Conservation (phyloP, 441 rosid species). For the Erysimum cheiri region DNA sequence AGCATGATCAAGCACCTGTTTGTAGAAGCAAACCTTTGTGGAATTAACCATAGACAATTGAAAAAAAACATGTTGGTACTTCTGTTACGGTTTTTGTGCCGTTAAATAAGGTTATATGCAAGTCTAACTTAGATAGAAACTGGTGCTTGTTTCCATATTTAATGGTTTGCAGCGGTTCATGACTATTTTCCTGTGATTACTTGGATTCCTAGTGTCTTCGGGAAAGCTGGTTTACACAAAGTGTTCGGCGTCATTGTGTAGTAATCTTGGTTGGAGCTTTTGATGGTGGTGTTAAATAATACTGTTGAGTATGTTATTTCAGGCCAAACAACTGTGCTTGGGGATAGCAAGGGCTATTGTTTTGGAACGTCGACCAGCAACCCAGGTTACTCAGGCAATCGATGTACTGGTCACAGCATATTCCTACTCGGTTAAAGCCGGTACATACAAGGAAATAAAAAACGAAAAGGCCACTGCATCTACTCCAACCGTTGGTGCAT, state of each 20-base stretch:
- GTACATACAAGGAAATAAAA: constrained; percentile 69
- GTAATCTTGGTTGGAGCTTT: constrained; percentile 25
- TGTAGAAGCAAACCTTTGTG: constrained; percentile 5
- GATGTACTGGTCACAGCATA: constrained; percentile 81
- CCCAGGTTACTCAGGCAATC: constrained; percentile 78
- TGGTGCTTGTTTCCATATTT: not conserved
- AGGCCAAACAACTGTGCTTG: constrained; percentile 94
- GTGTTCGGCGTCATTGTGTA: constrained; percentile 4
- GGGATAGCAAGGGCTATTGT: constrained; percentile 70
- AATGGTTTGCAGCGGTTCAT: constrained; percentile 13
- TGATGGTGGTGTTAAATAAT: constrained; percentile 25
- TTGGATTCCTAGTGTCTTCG: constrained; percentile 17
- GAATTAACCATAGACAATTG: not conserved
- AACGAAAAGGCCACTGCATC: constrained; percentile 52
- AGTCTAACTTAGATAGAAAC: not conserved
- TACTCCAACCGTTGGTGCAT: constrained; percentile 45
- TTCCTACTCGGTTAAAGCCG: constrained; percentile 74
- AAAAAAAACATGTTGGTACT: constrained; percentile 5
- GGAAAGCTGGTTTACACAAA: not conserved
- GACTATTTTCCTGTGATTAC: not conserved
- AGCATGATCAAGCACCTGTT: constrained; percentile 25
- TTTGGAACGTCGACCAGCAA: constrained; percentile 87
- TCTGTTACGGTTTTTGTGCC: not conserved
- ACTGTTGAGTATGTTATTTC: constrained; percentile 45
- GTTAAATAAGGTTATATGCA: constrained; percentile 28